Conservation (phyloP, 1,284 basidiomycete species). For the Schizophyllum amplum region DNA sequence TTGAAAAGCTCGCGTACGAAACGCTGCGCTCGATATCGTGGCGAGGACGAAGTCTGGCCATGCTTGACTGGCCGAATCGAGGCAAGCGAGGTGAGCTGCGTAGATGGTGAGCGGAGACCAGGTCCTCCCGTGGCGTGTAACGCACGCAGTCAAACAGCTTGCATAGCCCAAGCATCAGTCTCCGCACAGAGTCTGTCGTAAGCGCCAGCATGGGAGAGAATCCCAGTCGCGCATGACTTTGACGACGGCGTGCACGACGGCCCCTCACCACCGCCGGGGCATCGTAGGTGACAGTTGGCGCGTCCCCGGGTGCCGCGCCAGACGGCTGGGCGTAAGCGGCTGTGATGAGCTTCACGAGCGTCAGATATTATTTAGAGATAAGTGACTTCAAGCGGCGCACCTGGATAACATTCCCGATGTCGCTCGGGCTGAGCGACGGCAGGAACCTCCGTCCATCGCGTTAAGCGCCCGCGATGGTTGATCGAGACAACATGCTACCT, state of each 20-base stretch:
- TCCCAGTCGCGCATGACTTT: slow-evolving; percentile 87
- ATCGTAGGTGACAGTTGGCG: slow-evolving; percentile 38
- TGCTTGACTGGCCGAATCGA: slow-evolving; percentile 27
- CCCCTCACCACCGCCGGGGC: slow-evolving; percentile 35
- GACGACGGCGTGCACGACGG: slow-evolving; percentile 80
- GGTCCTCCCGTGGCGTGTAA: not conserved
- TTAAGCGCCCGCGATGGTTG: not conserved
- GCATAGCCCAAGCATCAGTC: slow-evolving; percentile 64
- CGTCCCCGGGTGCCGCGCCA: not conserved
- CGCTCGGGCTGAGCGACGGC: not conserved
- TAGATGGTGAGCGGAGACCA: not conserved
- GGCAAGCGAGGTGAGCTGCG: slow-evolving; percentile 56
- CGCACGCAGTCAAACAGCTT: slow-evolving; percentile 73
- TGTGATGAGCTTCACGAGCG: not conserved
- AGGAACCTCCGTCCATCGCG: not conserved
- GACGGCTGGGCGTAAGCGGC: not conserved
- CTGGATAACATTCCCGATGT: not conserved
- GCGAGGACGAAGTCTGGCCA: slow-evolving; percentile 72
- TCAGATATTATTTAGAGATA: not conserved
- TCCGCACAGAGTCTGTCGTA: slow-evolving; percentile 48
- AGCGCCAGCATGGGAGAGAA: slow-evolving; percentile 55
- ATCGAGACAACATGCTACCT: not conserved
- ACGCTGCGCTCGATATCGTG: slow-evolving; percentile 29
- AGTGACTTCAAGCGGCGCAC: not conserved
- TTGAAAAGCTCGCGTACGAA: slow-evolving; percentile 25